Evolutionary conservation across 163 green algal species (phyloP).

Genomic region (Prototheca wickerhamii): DNA sequence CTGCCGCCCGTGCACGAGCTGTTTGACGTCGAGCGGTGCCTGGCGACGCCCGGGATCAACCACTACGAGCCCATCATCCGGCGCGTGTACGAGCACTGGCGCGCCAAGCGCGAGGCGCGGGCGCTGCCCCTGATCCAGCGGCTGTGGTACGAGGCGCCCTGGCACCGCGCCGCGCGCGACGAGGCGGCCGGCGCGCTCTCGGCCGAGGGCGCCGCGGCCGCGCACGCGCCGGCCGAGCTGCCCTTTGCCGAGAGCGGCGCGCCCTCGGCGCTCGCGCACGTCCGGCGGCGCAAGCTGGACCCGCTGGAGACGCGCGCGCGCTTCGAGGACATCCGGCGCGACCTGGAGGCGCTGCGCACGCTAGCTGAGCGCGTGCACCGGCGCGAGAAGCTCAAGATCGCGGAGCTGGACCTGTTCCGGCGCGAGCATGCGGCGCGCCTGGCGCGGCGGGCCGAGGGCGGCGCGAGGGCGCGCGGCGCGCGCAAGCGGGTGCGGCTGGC

Average conservation of each 20-base stretch:
- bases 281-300: conserved; percentile 25
- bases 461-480: not conserved
- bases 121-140: conserved; percentile 28
- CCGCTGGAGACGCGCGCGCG: conserved; percentile 13
- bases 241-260: conserved; percentile 13
- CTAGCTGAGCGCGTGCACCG: conserved; percentile 35
- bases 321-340: conserved; percentile 25
- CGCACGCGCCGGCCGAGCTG: conserved; percentile 5
- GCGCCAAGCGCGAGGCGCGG: conserved; percentile 19
- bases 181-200: conserved; percentile 2
- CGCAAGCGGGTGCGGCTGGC: too few relatives aligned
- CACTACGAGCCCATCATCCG: conserved; percentile 23
- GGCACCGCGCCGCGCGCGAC: conserved; percentile 20
- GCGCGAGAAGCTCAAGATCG: conserved; percentile 35
- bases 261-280: conserved; percentile 8
- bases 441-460: not conserved
- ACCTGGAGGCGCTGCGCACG: conserved; percentile 31
- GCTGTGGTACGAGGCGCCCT: conserved; percentile 38
- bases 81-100: conserved; percentile 34
- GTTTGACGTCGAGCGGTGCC: conserved; percentile 24
- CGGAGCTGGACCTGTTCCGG: conserved; percentile 23
- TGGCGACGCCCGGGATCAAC: conserved; percentile 23
- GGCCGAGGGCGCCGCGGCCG: conserved; percentile 8
- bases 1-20: conserved; percentile 25
- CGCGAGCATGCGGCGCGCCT: conserved; percentile 8